These are phyloP conservation scores for Fragaria ananassa DNA, from an alignment of 306 rosid genomes.

Conservation along the genomic window DNA sequence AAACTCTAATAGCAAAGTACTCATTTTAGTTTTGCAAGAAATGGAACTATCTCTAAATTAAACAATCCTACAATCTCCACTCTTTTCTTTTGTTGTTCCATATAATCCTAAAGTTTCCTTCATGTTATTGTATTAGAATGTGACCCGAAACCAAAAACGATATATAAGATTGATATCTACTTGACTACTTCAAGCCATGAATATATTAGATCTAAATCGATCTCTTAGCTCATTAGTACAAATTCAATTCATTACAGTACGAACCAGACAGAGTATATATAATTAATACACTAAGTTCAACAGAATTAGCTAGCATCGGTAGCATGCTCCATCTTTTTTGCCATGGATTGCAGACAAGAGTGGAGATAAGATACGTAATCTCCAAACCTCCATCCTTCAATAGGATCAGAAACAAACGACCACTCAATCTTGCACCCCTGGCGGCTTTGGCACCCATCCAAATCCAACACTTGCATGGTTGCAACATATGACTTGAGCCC, in stretches of 20 bases:
- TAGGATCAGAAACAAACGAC: conserved; percentile 52
- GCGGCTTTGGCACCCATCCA: conserved; percentile 2
- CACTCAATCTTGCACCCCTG: conserved; percentile 48
- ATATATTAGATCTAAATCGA: not conserved
- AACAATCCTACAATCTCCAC: not conserved
- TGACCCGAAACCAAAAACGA: not conserved
- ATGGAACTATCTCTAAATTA: not conserved
- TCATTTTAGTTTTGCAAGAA: too few relatives aligned
- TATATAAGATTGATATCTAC: not conserved
- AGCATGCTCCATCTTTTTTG: conserved; percentile 37
- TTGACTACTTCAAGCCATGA: not conserved
- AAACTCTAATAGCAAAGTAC: too few relatives aligned
- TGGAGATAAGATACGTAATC: conserved; percentile 26
- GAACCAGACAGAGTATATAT: not conserved
- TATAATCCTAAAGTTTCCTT: not conserved
- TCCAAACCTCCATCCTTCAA: conserved; percentile 40
- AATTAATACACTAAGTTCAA: too few relatives aligned
- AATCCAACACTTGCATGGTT: conserved; percentile 25
- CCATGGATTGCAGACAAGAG: conserved; percentile 29
- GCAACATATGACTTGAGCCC: conserved; percentile 50
- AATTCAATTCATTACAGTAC: not conserved
- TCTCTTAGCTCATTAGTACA: not conserved
- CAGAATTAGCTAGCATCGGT: not conserved
- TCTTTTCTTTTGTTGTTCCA: not conserved
- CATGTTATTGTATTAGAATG: not conserved